Percentiles rank a stretch among this genome's conserved stretches.
phyloP scores from a whole-genome alignment of 345 rosid species.

The Hypericum androsaemum region DNA sequence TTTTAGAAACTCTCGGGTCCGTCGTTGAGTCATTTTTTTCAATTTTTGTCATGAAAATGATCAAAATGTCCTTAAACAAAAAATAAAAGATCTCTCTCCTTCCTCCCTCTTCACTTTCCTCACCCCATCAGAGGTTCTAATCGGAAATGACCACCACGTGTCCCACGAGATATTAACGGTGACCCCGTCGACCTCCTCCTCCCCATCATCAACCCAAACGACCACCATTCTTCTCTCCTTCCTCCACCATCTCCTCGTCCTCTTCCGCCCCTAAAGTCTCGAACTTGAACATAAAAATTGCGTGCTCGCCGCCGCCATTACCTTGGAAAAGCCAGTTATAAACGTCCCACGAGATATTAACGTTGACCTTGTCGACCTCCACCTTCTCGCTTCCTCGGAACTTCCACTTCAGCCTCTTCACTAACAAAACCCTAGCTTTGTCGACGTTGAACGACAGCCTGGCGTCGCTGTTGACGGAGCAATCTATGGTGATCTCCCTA shows the following conservation, averaged over 20 bases:
- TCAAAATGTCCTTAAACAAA: too few relatives aligned
- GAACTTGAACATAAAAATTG: slow-evolving; percentile 78
- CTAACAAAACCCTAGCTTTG: too few relatives aligned
- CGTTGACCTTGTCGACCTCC: slow-evolving; percentile 55
- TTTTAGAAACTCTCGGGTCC: too few relatives aligned
- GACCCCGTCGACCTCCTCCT: slow-evolving; percentile 68
- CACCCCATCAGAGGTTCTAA: slow-evolving; percentile 63
- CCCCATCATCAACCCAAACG: slow-evolving; percentile 47
- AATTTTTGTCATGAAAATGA: too few relatives aligned
- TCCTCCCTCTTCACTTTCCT: too few relatives aligned
- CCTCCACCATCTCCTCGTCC: slow-evolving; percentile 4
- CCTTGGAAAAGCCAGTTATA: slow-evolving; percentile 79
- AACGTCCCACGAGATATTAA: slow-evolving; percentile 91
- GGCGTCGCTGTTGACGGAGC: too few relatives aligned
- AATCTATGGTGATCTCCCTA: slow-evolving; percentile 58
- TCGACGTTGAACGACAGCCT: too few relatives aligned
- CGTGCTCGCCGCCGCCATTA: slow-evolving; percentile 35
- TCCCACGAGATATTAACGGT: too few relatives aligned
- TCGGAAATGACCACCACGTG: slow-evolving; percentile 75
- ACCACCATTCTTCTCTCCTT: too few relatives aligned
- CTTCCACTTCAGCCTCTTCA: too few relatives aligned
- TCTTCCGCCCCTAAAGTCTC: slow-evolving; percentile 35
- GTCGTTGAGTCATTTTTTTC: too few relatives aligned
- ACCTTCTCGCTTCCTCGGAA: slow-evolving; percentile 67
- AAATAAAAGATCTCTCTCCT: too few relatives aligned